Conservation (phyloP, 345 rosid genomes). For the Hevea brasiliensis region DNA sequence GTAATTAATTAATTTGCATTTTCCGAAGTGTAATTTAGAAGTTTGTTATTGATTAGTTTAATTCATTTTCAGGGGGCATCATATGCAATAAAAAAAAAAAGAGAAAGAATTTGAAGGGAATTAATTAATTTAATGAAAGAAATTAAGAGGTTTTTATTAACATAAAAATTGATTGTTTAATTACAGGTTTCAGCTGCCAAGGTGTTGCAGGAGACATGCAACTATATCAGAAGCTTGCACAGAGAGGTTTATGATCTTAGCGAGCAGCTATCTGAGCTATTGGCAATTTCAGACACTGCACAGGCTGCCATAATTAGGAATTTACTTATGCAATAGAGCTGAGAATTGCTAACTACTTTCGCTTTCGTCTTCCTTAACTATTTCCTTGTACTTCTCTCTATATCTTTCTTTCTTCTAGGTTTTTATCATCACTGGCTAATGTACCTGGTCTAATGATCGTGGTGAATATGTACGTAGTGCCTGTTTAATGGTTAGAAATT, state of each 20-base stretch:
- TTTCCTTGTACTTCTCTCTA: background rate
- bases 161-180: background rate
- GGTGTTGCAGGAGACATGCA: constrained; percentile 79
- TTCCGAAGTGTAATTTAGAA: too few relatives aligned
- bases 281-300: constrained; percentile 65
- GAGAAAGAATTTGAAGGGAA: too few relatives aligned
- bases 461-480: constrained; percentile 12
- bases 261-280: constrained; percentile 69
- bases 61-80: too few relatives aligned
- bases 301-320: constrained; percentile 77
- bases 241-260: constrained; percentile 80
- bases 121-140: too few relatives aligned
- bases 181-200: constrained; percentile 65
- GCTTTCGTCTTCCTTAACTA: background rate
- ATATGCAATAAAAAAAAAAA: too few relatives aligned
- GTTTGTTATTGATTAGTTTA: too few relatives aligned
- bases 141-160: background rate
- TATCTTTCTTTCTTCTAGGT: background rate
- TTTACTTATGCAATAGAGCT: constrained; percentile 45
- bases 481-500: constrained; percentile 19
- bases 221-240: constrained; percentile 74
- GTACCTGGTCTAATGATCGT: background rate
- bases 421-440: background rate
- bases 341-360: too few relatives aligned
- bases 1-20: too few relatives aligned